Evolutionary conservation across 208 protist genomes (phyloP).

Genomic region (Endotrypanum monterogeii): DNA sequence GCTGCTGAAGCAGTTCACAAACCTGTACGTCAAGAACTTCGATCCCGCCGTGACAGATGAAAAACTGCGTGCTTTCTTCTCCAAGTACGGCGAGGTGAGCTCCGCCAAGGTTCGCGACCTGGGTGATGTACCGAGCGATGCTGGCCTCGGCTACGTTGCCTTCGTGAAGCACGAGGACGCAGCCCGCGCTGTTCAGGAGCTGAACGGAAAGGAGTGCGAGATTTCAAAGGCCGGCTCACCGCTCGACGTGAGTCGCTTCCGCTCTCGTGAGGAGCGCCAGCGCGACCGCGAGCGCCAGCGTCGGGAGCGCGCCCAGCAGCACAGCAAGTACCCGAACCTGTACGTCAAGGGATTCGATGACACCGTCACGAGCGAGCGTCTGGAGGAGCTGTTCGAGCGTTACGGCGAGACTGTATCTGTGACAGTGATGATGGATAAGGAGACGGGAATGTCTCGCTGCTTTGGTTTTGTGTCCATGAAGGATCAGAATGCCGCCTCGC

Average conservation of each 20-base stretch:
- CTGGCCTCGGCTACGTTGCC: constrained; percentile 98
- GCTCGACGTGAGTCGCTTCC: constrained; percentile 95
- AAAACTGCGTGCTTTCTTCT: constrained; percentile 94
- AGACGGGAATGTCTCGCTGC: constrained; percentile 89
- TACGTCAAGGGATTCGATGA: constrained; percentile 99
- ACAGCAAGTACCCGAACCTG: constrained; percentile 97
- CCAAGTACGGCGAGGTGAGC: constrained; percentile 95
- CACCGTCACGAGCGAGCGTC: constrained; percentile 93
- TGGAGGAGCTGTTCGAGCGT: constrained; percentile 95
- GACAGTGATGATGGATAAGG: constrained; percentile 97
- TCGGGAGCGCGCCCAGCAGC: constrained; percentile 92
- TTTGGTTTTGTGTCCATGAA: constrained; percentile 99
- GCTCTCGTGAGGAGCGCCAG: constrained; percentile 96
- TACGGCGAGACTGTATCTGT: constrained; percentile 97
- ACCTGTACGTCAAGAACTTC: constrained; percentile 99
- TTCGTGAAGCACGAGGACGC: constrained; percentile 94
- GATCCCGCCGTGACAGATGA: constrained; percentile 95
- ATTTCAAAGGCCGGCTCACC: constrained; percentile 85
- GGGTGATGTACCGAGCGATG: constrained; percentile 76
- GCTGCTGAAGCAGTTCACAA: constrained; percentile 95
- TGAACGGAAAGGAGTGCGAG: constrained; percentile 81
- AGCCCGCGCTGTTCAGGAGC: constrained; percentile 85
- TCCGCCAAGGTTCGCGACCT: constrained; percentile 96
- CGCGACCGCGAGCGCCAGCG: constrained; percentile 77
- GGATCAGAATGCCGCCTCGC: constrained; percentile 93